phyloP scores from a whole-genome alignment of 108 stramenopile genomes.

The Conticribra guillardii region DNA sequence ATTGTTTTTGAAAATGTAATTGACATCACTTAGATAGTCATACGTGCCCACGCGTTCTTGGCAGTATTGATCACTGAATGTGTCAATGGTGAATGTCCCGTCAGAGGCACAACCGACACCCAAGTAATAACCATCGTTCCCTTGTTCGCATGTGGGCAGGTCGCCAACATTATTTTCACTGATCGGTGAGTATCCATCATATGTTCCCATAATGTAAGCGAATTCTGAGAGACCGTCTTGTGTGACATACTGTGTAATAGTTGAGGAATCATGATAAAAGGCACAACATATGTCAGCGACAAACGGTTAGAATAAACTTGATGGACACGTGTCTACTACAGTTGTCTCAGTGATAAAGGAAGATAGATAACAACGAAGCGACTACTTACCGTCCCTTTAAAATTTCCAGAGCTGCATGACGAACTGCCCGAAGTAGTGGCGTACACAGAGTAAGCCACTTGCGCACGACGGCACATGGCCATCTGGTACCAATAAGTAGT shows the following conservation, averaged over 20 bases:
- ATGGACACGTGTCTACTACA: background rate
- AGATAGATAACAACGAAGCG: too few species aligned
- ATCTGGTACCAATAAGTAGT: constrained; percentile 88
- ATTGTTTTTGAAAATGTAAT: constrained; percentile 56
- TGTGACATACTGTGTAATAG: constrained; percentile 65
- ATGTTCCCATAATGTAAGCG: constrained; percentile 57
- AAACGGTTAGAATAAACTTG: background rate
- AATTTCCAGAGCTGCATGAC: constrained; percentile 59
- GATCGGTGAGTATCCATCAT: constrained; percentile 62
- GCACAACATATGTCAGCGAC: background rate
- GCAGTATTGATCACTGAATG: constrained; percentile 81
- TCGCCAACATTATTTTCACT: constrained; percentile 33
- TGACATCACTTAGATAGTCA: constrained; percentile 58
- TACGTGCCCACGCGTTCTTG: constrained; percentile 60
- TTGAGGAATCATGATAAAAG: background rate
- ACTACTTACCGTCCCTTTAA: constrained; percentile 74
- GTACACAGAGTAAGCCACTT: constrained; percentile 85
- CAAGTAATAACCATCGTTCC: constrained; percentile 65
- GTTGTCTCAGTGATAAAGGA: background rate
- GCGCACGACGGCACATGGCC: constrained; percentile 83
- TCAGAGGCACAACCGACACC: constrained; percentile 64
- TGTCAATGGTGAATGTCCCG: constrained; percentile 71
- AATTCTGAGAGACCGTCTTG: constrained; percentile 76
- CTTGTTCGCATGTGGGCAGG: constrained; percentile 68
- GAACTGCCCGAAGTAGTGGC: constrained; percentile 49